A percentile compares a stretch with the other conserved stretches of the same genome.
phyloP scores from a whole-genome alignment of 2,329 filamentous ascomycete genomes.

The Domatiomyces catenatus region DNA sequence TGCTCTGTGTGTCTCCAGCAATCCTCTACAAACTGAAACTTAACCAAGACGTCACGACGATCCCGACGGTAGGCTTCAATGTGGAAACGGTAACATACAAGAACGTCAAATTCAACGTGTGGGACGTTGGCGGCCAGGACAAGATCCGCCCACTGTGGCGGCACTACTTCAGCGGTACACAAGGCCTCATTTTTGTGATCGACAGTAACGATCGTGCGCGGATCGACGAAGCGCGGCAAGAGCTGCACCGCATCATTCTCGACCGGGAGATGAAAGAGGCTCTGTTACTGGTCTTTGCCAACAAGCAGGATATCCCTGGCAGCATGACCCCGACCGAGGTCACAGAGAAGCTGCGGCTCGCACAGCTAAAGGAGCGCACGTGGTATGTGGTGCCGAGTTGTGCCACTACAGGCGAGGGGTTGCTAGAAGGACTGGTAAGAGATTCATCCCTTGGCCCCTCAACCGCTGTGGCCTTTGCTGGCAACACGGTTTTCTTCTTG shows the following conservation, averaged over 20 bases:
- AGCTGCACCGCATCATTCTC: constrained; percentile 93
- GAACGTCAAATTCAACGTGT: constrained; percentile 98
- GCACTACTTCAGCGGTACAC: constrained; percentile 92
- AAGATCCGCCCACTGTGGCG: constrained; percentile 96
- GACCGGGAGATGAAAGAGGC: constrained; percentile 97
- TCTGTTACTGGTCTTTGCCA: constrained; percentile 86
- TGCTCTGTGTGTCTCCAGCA: constrained; percentile 27
- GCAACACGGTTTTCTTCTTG: background rate
- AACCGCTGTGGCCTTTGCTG: background rate
- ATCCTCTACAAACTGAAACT: constrained; percentile 99
- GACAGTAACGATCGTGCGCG: constrained; percentile 84
- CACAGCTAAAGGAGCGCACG: constrained; percentile 64
- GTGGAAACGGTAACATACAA: constrained; percentile 98
- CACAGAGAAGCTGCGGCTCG: constrained; percentile 60
- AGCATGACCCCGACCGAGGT: constrained; percentile 69
- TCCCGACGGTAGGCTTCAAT: constrained; percentile 97
- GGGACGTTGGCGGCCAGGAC: constrained; percentile 97
- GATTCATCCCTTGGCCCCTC: background rate
- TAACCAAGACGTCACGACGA: constrained; percentile 93
- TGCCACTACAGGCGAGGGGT: constrained; percentile 64
- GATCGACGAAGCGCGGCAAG: constrained; percentile 83
- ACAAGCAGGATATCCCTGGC: constrained; percentile 90
- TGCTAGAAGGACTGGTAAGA: constrained; percentile 60
- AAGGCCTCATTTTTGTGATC: constrained; percentile 96
- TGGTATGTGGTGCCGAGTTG: constrained; percentile 77